Conservation (phyloP, 75 land plant genomes). For the Larix kaempferi region DNA sequence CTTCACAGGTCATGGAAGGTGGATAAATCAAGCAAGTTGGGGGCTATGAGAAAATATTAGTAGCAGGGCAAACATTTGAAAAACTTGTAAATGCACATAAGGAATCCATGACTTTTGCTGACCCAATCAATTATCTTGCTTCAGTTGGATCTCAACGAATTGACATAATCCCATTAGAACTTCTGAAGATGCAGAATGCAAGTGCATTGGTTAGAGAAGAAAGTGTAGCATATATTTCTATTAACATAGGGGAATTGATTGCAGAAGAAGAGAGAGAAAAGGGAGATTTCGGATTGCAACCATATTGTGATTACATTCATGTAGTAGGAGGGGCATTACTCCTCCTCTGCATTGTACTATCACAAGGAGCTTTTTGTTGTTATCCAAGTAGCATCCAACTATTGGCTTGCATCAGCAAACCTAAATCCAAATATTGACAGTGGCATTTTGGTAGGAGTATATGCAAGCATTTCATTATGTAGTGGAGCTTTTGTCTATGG, state of each 20-base stretch:
- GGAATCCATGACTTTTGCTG: slow-evolving; percentile 35
- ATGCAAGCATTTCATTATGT: slow-evolving; percentile 38
- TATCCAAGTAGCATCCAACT: slow-evolving; percentile 46
- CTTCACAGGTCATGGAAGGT: no score
- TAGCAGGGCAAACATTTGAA: no score
- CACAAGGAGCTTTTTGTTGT: slow-evolving; percentile 48
- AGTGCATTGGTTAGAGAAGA: background rate
- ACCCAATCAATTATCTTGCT: slow-evolving; percentile 3
- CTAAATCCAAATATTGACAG: slow-evolving; percentile 18
- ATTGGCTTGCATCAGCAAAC: slow-evolving; percentile 63
- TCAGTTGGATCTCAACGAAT: slow-evolving; percentile 6
- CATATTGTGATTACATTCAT: slow-evolving; percentile 45
- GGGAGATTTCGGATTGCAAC: slow-evolving; percentile 61
- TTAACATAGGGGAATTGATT: slow-evolving; percentile 36
- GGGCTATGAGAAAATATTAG: no score
- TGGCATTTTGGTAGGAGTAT: slow-evolving; percentile 45
- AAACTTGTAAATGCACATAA: no score
- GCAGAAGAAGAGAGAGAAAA: slow-evolving; percentile 64
- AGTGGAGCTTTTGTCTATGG: slow-evolving; percentile 49
- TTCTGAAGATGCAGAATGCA: background rate
- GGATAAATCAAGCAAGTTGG: no score
- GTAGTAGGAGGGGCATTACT: slow-evolving; percentile 33
- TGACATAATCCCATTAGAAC: background rate
- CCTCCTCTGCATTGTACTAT: slow-evolving; percentile 11
- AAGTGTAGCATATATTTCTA: slow-evolving; percentile 23